Conservation (phyloP, 768 basidiomycete genomes). For the Boletus bicolor region DNA sequence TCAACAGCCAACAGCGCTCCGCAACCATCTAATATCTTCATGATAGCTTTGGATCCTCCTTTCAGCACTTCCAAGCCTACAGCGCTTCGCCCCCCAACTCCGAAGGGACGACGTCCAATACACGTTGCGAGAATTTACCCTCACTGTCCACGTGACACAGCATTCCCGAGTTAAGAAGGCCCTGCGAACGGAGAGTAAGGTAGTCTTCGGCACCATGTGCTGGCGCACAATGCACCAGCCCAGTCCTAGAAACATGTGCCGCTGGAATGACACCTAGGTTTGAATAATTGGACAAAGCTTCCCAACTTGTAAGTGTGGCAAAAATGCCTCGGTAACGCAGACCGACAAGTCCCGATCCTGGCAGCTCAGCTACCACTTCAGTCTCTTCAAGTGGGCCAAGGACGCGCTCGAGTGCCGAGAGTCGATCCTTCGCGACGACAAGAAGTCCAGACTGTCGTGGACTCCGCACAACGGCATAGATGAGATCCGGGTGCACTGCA, state of each 20-base stretch:
- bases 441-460: conserved; percentile 30
- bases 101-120: conserved; percentile 48
- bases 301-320: conserved; percentile 23
- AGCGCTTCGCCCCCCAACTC: conserved; percentile 45
- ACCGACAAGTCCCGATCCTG: conserved; percentile 52
- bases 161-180: conserved; percentile 49
- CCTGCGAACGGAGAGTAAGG: conserved; percentile 59
- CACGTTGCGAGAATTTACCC: conserved; percentile 64
- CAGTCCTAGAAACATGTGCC: conserved; percentile 89
- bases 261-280: conserved; percentile 57
- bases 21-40: conserved; percentile 54
- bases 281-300: neutral
- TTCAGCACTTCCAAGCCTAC: conserved; percentile 69
- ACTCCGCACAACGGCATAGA: conserved; percentile 54
- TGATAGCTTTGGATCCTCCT: conserved; percentile 66
- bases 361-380: conserved; percentile 21
- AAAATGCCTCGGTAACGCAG: conserved; percentile 64
- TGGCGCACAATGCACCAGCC: conserved; percentile 93
- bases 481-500: conserved; percentile 72
- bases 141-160: conserved; percentile 79
- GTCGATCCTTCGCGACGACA: conserved; percentile 52
- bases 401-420: conserved; percentile 33
- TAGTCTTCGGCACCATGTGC: conserved; percentile 96
- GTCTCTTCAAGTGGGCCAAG: conserved; percentile 22
- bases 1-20: conserved; percentile 61